Conservation (phyloP, 1,284 basidiomycete genomes). For the Omphalotus olearius region DNA sequence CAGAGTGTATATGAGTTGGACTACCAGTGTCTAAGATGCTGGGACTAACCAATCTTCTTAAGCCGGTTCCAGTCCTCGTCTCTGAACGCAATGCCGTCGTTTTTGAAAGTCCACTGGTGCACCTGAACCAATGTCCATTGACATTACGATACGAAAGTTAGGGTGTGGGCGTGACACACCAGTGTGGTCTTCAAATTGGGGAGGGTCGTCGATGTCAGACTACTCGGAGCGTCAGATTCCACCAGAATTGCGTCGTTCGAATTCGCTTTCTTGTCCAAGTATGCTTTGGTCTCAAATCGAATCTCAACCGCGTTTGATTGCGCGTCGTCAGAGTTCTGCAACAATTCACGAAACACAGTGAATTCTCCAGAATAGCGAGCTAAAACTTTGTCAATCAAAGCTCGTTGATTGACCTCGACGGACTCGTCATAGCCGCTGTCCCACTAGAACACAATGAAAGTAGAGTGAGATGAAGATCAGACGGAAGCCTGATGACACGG, state of each 20-base stretch:
- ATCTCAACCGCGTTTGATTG: slow-evolving; percentile 80
- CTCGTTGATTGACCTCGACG: slow-evolving; percentile 77
- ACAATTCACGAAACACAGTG: slow-evolving; percentile 47
- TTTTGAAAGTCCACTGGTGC: slow-evolving; percentile 77
- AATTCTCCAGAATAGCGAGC: slow-evolving; percentile 94
- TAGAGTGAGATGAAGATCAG: not conserved
- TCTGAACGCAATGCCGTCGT: slow-evolving; percentile 81
- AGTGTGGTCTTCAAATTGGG: slow-evolving; percentile 62
- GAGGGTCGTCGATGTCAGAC: slow-evolving; percentile 20
- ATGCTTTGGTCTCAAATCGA: slow-evolving; percentile 68
- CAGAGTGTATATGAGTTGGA: slow-evolving; percentile 9
- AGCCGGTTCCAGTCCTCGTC: slow-evolving; percentile 86
- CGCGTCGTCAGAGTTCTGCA: slow-evolving; percentile 77
- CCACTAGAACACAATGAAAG: slow-evolving; percentile 7
- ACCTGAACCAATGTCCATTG: slow-evolving; percentile 35
- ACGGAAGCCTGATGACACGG: not conserved
- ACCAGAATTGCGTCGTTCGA: not conserved
- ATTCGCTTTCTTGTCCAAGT: slow-evolving; percentile 36
- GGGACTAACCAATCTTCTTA: slow-evolving; percentile 74
- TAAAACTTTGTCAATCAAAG: slow-evolving; percentile 90
- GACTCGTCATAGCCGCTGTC: slow-evolving; percentile 13
- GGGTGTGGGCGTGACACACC: slow-evolving; percentile 19
- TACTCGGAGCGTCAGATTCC: slow-evolving; percentile 9
- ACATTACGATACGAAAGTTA: not conserved
- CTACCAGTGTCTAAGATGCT: too few relatives aligned